A percentile compares a stretch with the other conserved stretches of the same genome.
These are phyloP conservation scores for Selaginella tamariscina DNA, from an alignment of 75 land plant genomes.

Conservation along the genomic window DNA sequence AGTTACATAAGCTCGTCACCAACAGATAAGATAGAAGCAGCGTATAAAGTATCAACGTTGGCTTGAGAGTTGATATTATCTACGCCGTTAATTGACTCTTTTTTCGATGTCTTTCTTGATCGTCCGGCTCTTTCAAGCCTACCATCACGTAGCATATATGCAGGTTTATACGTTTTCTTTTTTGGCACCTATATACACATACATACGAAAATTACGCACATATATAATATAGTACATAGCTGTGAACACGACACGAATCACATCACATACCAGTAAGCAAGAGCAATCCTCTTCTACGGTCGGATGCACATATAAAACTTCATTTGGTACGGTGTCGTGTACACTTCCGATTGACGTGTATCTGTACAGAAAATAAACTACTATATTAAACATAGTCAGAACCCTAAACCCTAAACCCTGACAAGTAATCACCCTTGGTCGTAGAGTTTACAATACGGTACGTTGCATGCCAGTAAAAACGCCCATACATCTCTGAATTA, in stretches of 20 bases:
- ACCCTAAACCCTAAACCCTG: neutral
- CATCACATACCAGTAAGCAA: no score
- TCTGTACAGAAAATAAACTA: constrained; percentile 22
- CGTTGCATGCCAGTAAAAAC: constrained; percentile 76
- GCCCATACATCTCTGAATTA: constrained; percentile 85
- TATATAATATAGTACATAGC: no score
- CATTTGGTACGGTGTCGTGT: constrained; percentile 88
- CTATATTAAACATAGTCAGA: neutral
- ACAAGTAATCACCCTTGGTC: constrained; percentile 63
- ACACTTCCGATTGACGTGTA: constrained; percentile 95
- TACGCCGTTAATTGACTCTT: neutral
- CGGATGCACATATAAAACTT: constrained; percentile 29
- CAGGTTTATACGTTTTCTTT: constrained; percentile 58
- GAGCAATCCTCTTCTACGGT: neutral
- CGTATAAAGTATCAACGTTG: constrained; percentile 21
- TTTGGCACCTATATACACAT: neutral
- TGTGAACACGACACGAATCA: no score
- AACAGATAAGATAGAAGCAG: constrained; percentile 58
- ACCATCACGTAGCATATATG: constrained; percentile 74
- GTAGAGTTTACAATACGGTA: constrained; percentile 81
- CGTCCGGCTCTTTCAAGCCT: constrained; percentile 93
- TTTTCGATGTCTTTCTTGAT: constrained; percentile 29
- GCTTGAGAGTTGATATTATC: constrained; percentile 1
- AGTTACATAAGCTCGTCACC: constrained; percentile 93
- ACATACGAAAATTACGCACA: neutral